Percentiles rank a stretch among this genome's conserved stretches.
Conservation (phyloP, 2,329 filamentous ascomycete species). For the Aspergillus pseudotamarii region DNA sequence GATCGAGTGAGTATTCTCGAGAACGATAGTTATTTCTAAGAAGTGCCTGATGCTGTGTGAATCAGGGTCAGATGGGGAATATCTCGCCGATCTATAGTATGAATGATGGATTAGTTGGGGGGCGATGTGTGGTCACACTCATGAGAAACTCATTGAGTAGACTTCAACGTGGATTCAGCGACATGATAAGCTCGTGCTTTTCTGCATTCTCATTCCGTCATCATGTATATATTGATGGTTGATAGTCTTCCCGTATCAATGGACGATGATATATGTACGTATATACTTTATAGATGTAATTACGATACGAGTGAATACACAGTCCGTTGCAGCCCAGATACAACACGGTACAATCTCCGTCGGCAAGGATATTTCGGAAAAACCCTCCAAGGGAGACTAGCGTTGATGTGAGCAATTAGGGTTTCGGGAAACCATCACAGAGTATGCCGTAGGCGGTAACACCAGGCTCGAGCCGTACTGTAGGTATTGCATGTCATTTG, state of each 20-base stretch:
- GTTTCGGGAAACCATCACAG: background rate
- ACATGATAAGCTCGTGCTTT: no score
- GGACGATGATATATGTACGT: background rate
- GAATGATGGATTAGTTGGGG: background rate
- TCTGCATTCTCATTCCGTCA: no score
- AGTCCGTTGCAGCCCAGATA: background rate
- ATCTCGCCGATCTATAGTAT: background rate
- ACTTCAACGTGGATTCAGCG: no score
- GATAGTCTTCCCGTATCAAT: no score
- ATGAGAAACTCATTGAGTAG: no score
- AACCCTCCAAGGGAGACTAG: background rate
- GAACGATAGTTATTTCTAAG: background rate
- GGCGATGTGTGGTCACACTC: no score
- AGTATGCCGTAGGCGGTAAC: background rate
- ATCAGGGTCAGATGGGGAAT: background rate
- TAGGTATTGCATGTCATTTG: slow-evolving; percentile 3
- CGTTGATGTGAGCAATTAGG: background rate
- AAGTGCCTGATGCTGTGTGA: background rate
- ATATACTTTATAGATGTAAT: background rate
- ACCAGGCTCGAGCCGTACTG: background rate
- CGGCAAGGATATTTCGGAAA: background rate
- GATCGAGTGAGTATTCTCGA: background rate
- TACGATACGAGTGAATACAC: background rate
- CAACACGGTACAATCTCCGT: background rate
- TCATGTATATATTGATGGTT: no score